Evolutionary conservation across 306 rosid species (phyloP), one percentile per base, ranked within the genome.

Genomic region (Parietaria judaica): DNA sequence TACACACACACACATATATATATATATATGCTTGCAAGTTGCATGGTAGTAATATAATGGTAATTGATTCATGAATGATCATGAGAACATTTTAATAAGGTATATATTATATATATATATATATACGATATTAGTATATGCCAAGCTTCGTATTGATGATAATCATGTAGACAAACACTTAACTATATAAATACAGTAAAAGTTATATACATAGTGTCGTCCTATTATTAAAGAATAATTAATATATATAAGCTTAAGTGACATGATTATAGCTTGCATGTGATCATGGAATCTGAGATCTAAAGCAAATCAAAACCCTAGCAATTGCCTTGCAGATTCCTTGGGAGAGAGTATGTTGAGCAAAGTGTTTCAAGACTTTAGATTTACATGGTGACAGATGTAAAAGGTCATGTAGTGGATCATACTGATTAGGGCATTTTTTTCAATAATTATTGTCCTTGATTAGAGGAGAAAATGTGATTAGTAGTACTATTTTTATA

Each of bases 391-490:
- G 11, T 65, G 36, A 60, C 72, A 56, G 65, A 64, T 68, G 72
- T 52, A 45, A 66, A 63, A 36, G 72, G 66, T 48, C 73, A 55
- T 8, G 45, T 41, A 48, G 61, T 65, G 4, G 35, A 15, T 17
- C 13, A 1, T 51, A 6, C 14, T 63, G 23, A n/a, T 12, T 49
- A 14, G 38, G 44, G 16, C 17, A 10, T n/a, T 57, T 8, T 64
- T 50, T 6, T 34, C 14, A 65, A 48, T 9, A 57, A 34, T 55
- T 62, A 55, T 56, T 56, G 6, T 41, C 62, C 63, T 74, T 9
- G 70, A 76, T 63, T 15, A 69, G 65, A 55, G 71, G 76, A 61
- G 66, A 23, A 58, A 60, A 69, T 57, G 64, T 79, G 78, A 78
- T 78, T 70, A 81, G 9, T 41, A 5, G 45, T 41, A 41, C 45